Base-by-base conservation (phyloP, 1,284 basidiomycete genomes). In the Moesziomyces antarcticus region DNA sequence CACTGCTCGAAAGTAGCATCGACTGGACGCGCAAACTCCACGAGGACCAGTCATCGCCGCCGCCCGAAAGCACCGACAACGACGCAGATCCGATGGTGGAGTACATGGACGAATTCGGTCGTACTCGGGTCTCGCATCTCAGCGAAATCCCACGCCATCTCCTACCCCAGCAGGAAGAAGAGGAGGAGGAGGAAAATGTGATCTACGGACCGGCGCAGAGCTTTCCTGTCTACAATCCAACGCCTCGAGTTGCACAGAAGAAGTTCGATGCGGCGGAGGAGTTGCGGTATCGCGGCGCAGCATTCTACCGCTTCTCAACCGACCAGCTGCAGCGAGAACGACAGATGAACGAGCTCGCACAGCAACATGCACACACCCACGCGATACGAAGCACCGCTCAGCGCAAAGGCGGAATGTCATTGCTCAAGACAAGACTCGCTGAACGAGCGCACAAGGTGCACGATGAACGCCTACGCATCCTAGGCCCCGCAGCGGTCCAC, bases 231-330 rank as follows among this genome's bases (percentile, higher is more conserved):
- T 97, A 93, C 79, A 92, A 6, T 0, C 18, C 21, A 4, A 0
- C 50, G 25, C 45, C 35, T 5, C 30, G 22, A 33, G 44, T 27
- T 16, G 14, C 44, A 4, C 27, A 54, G 33, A 21, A 18, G 7
- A 56, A 57, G 18, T 98, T 94, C 83, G 92, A 97, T 83, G 88
- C 93, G 0, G 87, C 88, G 0, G 86, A 86, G 53, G 95, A 99
- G 84, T 89, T 91, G 11, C 91, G 95, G 9, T 89, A 91, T n/a
- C 91, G 91, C 78, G 95, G 92, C 35, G 94, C 94, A 0, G 94
- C 89, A 0, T 93, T 92, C 85, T 96, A 95, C 82, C 90, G 92
- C 78, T 95, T 98, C 84, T 92, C 92, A 3, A 87, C 84, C 1
- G 92, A 96, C 78, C 92, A 93, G 76, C 90, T 91, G 62, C 88